phyloP scores from a whole-genome alignment of 2,329 filamentous ascomycete species.

The Clarireedia monteithiana region DNA sequence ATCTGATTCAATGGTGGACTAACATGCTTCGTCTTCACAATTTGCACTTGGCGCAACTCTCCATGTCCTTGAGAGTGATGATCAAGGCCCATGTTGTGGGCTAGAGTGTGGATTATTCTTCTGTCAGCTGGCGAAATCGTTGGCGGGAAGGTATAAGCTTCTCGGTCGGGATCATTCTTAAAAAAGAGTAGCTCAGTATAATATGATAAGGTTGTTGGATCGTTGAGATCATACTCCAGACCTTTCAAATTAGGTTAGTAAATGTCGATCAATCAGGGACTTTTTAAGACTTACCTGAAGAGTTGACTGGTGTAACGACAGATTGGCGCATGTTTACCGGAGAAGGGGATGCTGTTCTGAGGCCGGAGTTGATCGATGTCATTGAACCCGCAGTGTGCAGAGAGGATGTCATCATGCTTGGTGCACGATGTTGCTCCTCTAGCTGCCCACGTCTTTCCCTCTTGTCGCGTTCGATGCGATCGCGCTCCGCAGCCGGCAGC shows the following conservation, averaged over 20 bases:
- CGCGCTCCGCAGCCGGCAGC: constrained; percentile 87
- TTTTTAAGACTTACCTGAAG: constrained; percentile 12
- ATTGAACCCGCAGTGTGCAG: constrained; percentile 82
- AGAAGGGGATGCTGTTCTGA: constrained; percentile 33
- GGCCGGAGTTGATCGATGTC: constrained; percentile 58
- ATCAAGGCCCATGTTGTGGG: constrained; percentile 88
- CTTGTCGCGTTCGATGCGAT: constrained; percentile 95
- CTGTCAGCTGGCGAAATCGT: constrained; percentile 76
- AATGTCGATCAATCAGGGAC: background rate
- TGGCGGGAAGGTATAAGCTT: constrained; percentile 77
- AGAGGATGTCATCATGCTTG: constrained; percentile 33
- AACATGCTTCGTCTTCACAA: constrained; percentile 51
- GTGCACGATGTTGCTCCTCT: constrained; percentile 85
- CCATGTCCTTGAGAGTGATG: constrained; percentile 86
- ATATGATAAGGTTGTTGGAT: constrained; percentile 76
- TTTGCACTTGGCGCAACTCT: constrained; percentile 82
- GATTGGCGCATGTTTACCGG: constrained; percentile 25
- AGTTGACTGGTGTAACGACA: constrained; percentile 9
- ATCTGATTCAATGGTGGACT: constrained; percentile 34
- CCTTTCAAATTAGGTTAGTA: constrained; percentile 8
- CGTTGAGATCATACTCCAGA: constrained; percentile 74
- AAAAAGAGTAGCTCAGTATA: constrained; percentile 89
- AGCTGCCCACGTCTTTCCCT: constrained; percentile 90
- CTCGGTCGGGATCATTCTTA: constrained; percentile 68
- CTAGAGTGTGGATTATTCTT: constrained; percentile 85